Evolutionary conservation across 2,329 filamentous ascomycete species (phyloP).

Genomic region (Pseudogymnoascus sp.): DNA sequence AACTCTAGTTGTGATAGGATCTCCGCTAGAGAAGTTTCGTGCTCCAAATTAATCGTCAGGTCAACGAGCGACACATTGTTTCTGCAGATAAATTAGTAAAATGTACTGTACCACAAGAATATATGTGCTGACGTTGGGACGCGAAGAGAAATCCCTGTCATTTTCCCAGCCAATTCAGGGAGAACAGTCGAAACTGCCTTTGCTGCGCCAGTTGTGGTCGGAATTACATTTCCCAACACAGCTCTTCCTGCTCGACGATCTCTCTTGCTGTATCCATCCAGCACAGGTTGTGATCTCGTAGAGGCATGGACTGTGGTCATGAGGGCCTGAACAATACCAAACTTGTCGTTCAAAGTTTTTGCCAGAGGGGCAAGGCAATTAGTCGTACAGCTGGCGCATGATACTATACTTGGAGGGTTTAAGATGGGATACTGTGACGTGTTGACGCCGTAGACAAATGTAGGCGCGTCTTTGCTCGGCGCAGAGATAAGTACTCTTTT

Average conservation of each 20-base stretch:
- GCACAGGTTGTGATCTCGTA: constrained; percentile 28
- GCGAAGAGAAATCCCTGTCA: constrained; percentile 15
- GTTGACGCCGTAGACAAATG: constrained; percentile 30
- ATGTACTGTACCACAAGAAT: background rate
- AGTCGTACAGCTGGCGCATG: constrained; percentile 30
- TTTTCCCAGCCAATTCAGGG: constrained; percentile 12
- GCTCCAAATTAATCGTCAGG: constrained; percentile 12
- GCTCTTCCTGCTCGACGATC: constrained; percentile 26
- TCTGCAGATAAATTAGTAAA: constrained; percentile 1
- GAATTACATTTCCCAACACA: constrained; percentile 12
- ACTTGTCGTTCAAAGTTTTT: constrained; percentile 27
- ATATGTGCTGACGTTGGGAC: constrained; percentile 13
- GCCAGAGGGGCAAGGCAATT: constrained; percentile 29
- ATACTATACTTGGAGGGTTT: constrained; percentile 19
- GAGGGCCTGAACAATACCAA: constrained; percentile 28
- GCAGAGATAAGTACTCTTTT: constrained; percentile 14
- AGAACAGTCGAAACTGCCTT: constrained; percentile 14
- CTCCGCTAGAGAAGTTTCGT: constrained; percentile 8
- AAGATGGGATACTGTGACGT: constrained; percentile 21
- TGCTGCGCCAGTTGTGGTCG: constrained; percentile 16
- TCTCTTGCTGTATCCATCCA: constrained; percentile 31
- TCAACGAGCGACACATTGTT: constrained; percentile 15
- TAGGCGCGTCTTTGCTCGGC: constrained; percentile 15
- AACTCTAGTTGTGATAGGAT: constrained; percentile 8
- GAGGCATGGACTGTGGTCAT: constrained; percentile 27